These are phyloP conservation scores for Dendrocalamus sinicus DNA, from an alignment of 176 grass and related monocot genomes.

Conservation along the genomic window DNA sequence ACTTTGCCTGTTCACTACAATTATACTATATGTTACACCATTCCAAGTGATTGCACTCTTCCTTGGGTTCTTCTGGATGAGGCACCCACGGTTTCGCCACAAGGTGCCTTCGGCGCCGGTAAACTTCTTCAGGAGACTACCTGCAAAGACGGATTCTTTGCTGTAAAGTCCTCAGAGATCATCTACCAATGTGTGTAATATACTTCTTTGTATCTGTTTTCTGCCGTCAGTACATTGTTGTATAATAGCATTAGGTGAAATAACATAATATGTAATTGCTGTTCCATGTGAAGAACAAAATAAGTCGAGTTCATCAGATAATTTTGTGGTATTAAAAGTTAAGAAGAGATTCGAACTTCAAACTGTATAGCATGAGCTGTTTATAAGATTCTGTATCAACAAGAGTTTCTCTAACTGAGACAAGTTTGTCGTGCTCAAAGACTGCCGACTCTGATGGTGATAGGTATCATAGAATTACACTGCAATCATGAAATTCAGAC, in stretches of 20 bases:
- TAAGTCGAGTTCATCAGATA: constrained; percentile 7
- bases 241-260: constrained; percentile 38
- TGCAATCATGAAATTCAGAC: not conserved
- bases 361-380: constrained; percentile 3
- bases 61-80: constrained; percentile 82
- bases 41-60: constrained; percentile 58
- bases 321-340: constrained; percentile 22
- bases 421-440: constrained; percentile 8
- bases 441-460: not conserved
- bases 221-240: constrained; percentile 37
- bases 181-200: constrained; percentile 10
- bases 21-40: constrained; percentile 66
- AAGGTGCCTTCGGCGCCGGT: constrained; percentile 64
- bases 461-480: constrained; percentile 17
- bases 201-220: constrained; percentile 34
- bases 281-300: constrained; percentile 28
- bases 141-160: constrained; percentile 85
- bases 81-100: constrained; percentile 83
- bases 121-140: constrained; percentile 92
- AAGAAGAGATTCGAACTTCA: constrained; percentile 29
- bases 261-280: constrained; percentile 27
- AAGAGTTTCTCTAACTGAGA: constrained; percentile 21
- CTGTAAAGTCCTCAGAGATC: constrained; percentile 50
- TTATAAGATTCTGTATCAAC: constrained; percentile 27
- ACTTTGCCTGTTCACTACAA: constrained; percentile 65